phyloP scores from a whole-genome alignment of 1,284 basidiomycete species.

The Malassezia cuniculi region DNA sequence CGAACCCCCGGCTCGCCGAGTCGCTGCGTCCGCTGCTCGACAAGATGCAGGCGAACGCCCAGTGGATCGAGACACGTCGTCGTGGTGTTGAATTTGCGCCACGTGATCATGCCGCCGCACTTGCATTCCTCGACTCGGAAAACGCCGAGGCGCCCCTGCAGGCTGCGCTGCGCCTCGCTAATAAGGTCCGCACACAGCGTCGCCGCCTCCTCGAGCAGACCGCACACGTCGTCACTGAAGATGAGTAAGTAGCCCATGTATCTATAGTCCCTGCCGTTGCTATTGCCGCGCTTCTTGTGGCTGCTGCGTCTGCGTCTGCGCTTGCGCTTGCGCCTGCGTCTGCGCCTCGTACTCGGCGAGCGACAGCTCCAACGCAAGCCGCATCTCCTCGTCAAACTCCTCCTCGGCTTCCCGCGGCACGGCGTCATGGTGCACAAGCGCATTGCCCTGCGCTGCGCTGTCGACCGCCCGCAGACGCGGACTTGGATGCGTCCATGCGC shows the following conservation, averaged over 20 bases:
- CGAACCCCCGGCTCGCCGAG: conserved; percentile 25
- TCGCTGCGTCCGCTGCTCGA: conserved; percentile 28
- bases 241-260: conserved; percentile 13
- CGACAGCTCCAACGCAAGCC: conserved; percentile 31
- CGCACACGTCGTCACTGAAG: conserved; percentile 22
- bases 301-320: not conserved
- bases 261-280: not conserved
- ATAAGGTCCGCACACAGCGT: conserved; percentile 41
- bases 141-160: conserved; percentile 33
- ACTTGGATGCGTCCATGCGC: conserved; percentile 8
- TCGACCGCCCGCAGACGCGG: conserved; percentile 8
- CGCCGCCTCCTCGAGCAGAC: conserved; percentile 27
- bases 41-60: conserved; percentile 31
- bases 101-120: conserved; percentile 13
- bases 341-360: conserved; percentile 27
- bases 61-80: conserved; percentile 29
- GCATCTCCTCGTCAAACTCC: conserved; percentile 27
- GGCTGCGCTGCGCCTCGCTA: conserved; percentile 29
- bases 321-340: not conserved
- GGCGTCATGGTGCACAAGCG: conserved; percentile 3
- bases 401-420: too few species aligned
- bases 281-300: not conserved
- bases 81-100: conserved; percentile 39
- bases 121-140: conserved; percentile 20
- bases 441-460: conserved; percentile 1